Evolutionary conservation across 441 rosid species (phyloP), one percentile per base, ranked within the genome.

Genomic region (Adansonia grandidieri): DNA sequence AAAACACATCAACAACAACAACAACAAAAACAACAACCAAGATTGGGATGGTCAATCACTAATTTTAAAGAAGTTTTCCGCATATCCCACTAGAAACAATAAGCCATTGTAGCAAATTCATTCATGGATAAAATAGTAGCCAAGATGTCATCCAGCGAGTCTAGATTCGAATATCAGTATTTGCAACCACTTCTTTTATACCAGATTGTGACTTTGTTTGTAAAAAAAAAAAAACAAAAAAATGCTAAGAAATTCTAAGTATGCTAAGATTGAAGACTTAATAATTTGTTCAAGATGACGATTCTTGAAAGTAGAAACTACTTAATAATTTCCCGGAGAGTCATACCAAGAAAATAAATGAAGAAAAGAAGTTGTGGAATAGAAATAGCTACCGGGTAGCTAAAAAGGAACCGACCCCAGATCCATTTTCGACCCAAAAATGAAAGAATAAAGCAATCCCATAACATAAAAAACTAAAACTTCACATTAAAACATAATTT

Each of bases 341-440:
- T 17, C 73, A 62, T 40, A 37, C 42, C 17, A 19, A 28, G 37
- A 60, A 10, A 22, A 60, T 1, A 53, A 28, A 53, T 22, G 37
- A 72, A 40, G 8, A 15, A n/a, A 56, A 28, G 13, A 66, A 70
- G 44, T 6, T 32, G 14, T 37, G 40, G 3, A 3, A 58, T 17
- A 64, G 37, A 75, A 28, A 61, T 53, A 24, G 60, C 24, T 50
- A 67, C 28, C 37, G 28, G 11, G 48, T 13, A 70, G 40, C 63
- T 3, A 44, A 67, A 58, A 58, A 37, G 32, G 45, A 37, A 64
- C 69, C 73, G 71, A 70, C 32, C 79, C 56, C 85, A 77, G 84
- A 84, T 82, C 87, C 85, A 84, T 84, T 77, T 71, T 60, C 42
- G 28, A 80, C 77, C 79, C 76, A 63, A 24, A 69, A 75, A 77